Evolutionary conservation across 225 moss, liverwort and hornwort species (phyloP).

Genomic region (Climacium dendroides): DNA sequence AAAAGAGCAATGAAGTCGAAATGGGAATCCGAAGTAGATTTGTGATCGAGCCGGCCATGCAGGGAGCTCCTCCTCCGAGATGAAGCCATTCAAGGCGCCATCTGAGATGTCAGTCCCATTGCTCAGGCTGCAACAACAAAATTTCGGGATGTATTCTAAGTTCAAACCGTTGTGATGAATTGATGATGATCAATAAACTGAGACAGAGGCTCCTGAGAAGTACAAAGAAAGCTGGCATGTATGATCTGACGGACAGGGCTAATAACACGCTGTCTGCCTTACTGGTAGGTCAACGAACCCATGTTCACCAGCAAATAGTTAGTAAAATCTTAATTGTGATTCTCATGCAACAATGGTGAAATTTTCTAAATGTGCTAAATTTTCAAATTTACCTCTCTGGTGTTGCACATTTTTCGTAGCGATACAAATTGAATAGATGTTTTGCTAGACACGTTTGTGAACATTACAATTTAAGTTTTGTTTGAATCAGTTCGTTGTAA

Average conservation of each 20-base stretch:
- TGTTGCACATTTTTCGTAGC: too few relatives aligned
- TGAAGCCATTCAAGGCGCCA: background rate
- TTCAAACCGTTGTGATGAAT: background rate
- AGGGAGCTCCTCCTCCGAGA: background rate
- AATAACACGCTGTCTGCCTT: background rate
- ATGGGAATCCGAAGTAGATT: background rate
- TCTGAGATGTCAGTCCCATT: background rate
- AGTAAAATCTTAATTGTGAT: background rate
- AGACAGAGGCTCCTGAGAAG: background rate
- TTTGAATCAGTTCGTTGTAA: background rate
- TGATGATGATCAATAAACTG: background rate
- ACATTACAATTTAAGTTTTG: background rate
- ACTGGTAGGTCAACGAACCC: background rate
- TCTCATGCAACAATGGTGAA: background rate
- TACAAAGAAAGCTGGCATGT: background rate
- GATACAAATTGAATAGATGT: background rate
- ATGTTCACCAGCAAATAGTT: background rate
- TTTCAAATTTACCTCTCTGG: too few relatives aligned
- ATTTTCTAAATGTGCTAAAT: background rate
- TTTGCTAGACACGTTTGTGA: background rate
- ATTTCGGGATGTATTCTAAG: background rate
- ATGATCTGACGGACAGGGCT: background rate
- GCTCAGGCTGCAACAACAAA: background rate
- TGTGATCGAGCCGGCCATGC: background rate
- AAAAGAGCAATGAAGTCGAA: background rate